These are phyloP conservation scores for Dalechampia spathulata DNA, from an alignment of 441 rosid species.

Conservation along the genomic window DNA sequence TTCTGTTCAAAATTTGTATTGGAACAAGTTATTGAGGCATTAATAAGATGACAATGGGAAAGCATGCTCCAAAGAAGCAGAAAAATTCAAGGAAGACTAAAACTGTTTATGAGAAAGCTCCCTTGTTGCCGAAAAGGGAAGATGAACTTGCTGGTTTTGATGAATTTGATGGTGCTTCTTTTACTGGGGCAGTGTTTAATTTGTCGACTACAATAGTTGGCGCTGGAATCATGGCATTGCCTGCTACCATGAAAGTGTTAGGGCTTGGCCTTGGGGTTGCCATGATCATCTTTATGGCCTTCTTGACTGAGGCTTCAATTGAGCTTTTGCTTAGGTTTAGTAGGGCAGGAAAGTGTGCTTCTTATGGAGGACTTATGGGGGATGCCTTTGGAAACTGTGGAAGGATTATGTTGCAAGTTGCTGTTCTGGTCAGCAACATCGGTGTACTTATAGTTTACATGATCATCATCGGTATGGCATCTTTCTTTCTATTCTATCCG, in stretches of 20 bases:
- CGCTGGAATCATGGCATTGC: conserved; percentile 99
- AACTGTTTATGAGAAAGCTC: conserved; percentile 53
- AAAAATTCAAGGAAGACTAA: conserved; percentile 36
- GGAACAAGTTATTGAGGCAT: conserved; percentile 7
- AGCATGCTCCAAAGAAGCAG: conserved; percentile 40
- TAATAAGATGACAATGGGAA: conserved; percentile 65
- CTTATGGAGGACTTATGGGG: conserved; percentile 92
- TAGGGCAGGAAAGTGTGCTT: conserved; percentile 51
- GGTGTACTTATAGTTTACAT: conserved; percentile 97
- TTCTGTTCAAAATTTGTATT: no score
- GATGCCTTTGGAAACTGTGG: conserved; percentile 88
- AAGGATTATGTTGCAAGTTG: conserved; percentile 57
- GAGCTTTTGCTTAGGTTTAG: conserved; percentile 89
- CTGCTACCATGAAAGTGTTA: conserved; percentile 88
- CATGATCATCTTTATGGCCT: conserved; percentile 85
- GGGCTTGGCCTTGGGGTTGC: conserved; percentile 76
- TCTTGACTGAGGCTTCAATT: conserved; percentile 82
- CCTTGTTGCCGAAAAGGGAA: conserved; percentile 51
- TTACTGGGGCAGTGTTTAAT: conserved; percentile 90
- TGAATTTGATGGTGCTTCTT: conserved; percentile 94
- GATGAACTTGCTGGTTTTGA: conserved; percentile 52
- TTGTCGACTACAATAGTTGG: conserved; percentile 87
- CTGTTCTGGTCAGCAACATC: conserved; percentile 72
- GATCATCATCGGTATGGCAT: conserved; percentile 80
- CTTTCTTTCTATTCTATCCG: neutral